Evolutionary conservation across 1,139 yeast genomes (phyloP).

Genomic region (Kurtzmaniella quercitrusa): DNA sequence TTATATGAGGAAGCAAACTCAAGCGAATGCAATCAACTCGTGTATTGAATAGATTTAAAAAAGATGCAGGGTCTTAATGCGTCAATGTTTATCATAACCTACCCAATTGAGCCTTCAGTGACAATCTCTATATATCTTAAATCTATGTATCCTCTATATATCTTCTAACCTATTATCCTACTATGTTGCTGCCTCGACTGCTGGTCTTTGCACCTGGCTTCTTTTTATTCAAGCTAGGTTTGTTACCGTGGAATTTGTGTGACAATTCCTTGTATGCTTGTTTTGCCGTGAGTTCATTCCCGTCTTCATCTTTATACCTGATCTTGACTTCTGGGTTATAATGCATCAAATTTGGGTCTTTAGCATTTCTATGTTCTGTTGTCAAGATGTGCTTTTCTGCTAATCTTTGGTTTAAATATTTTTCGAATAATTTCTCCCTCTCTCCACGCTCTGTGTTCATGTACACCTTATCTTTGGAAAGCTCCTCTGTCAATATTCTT

Average conservation of each 20-base stretch:
- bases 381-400: slow-evolving; percentile 22
- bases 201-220: too few relatives aligned
- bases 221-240: slow-evolving; percentile 12
- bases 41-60: too few relatives aligned
- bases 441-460: slow-evolving; percentile 28
- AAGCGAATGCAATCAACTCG: too few relatives aligned
- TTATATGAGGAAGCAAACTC: too few relatives aligned
- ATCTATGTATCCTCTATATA: background rate
- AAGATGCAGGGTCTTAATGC: too few relatives aligned
- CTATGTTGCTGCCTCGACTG: slow-evolving; percentile 8
- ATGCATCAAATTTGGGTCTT: slow-evolving; percentile 20
- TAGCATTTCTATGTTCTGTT: slow-evolving; percentile 4
- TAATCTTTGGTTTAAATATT: slow-evolving; percentile 27
- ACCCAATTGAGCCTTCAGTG: too few relatives aligned
- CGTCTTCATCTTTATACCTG: slow-evolving; percentile 67
- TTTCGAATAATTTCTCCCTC: slow-evolving; percentile 24
- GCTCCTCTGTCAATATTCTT: slow-evolving; percentile 37
- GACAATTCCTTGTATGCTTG: slow-evolving; percentile 85
- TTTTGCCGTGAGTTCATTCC: slow-evolving; percentile 60
- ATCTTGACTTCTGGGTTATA: slow-evolving; percentile 67
- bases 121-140: too few relatives aligned
- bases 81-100: too few relatives aligned
- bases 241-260: slow-evolving; percentile 76
- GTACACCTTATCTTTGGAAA: slow-evolving; percentile 28
- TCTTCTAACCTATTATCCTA: background rate